Base-by-base conservation (phyloP, 371 early-diverging fungal species). In the Mucor indicus region DNA sequence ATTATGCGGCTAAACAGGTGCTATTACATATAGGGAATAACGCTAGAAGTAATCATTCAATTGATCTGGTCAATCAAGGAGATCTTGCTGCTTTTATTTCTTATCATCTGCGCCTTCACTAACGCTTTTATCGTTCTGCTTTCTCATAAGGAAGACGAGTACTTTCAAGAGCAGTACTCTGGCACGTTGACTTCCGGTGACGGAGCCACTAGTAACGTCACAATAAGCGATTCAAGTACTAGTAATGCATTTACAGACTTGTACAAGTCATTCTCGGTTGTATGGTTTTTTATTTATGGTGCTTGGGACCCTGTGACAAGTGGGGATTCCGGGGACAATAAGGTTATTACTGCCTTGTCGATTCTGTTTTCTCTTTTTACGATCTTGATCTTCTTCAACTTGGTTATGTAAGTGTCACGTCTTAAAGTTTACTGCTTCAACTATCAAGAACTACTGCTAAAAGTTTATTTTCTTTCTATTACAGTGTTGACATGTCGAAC, bases 271-370 rank as follows among this genome's bases (percentile, higher is more conserved):
- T 51, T 51, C n/a, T 21, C 13, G 20, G 37, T 29, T 20, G 44
- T 43, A 0, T 51, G 43, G 43, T 44, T 51, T 4, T 23, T 51
- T 44, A 15, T 51, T 12, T 43, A 29, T n/a, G 51, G 51, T 37
- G 35, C 22, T 7, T 36, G 43, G 38, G 44, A 51, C 29, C 51
- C 51, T 4, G 6, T 51, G 4, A 37, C 12, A 5, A 22, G 20
- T 13, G 51, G 51, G 0, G 44, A 42, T 12, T 35, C 38, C 8
- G 37, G 37, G 5, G 44, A 51, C n/a, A 33, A 36, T 15, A 25
- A 7, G 16, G 37, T 51, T 21, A 16, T 32, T 3, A 43, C 37
- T 10, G 27, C 27, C 15, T 21, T 51, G 22, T 31, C 22, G 17
- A 36, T 51, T 20, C 19, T 51, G 6, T 51, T 51, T 29, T 42